phyloP scores from a whole-genome alignment of 2,329 filamentous ascomycete genomes.

The Fusarium austroafricanum region DNA sequence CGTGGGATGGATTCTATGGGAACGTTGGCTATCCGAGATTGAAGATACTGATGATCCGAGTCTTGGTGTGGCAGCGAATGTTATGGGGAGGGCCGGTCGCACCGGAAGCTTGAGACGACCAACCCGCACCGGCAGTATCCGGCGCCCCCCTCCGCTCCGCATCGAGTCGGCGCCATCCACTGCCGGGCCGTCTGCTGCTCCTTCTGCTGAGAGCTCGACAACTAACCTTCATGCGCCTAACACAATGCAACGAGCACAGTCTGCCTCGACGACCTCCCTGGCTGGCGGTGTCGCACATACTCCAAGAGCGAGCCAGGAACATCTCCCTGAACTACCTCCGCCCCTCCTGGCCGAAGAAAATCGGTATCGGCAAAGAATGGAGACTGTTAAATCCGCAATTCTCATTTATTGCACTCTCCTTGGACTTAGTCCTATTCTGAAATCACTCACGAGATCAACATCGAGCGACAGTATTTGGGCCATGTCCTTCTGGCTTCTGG shows the following conservation, averaged over 20 bases:
- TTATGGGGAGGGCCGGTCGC: constrained; percentile 51
- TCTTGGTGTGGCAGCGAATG: constrained; percentile 51
- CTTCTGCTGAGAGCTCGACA: constrained; percentile 59
- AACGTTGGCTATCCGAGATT: constrained; percentile 85
- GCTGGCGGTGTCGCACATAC: constrained; percentile 50
- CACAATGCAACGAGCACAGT: constrained; percentile 58
- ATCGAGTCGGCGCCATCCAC: constrained; percentile 45
- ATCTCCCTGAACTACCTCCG: constrained; percentile 46
- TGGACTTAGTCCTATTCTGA: constrained; percentile 93
- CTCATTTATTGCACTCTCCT: constrained; percentile 94
- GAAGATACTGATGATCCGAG: constrained; percentile 61
- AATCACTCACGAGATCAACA: constrained; percentile 93
- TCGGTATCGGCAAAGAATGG: constrained; percentile 67
- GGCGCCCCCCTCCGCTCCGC: constrained; percentile 50
- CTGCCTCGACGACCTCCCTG: constrained; percentile 67
- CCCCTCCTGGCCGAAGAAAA: constrained; percentile 51
- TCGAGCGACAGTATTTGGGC: constrained; percentile 97
- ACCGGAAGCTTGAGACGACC: constrained; percentile 51
- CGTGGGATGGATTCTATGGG: constrained; percentile 90
- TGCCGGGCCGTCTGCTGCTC: constrained; percentile 40
- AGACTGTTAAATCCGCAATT: constrained; percentile 90
- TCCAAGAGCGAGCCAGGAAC: constrained; percentile 48
- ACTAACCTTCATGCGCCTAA: constrained; percentile 54
- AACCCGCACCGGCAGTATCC: constrained; percentile 53
- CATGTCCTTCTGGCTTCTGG: constrained; percentile 90